These are phyloP conservation scores for Paraglomus brasilianum DNA, from an alignment of 192 early-diverging fungal species.

Conservation along the genomic window DNA sequence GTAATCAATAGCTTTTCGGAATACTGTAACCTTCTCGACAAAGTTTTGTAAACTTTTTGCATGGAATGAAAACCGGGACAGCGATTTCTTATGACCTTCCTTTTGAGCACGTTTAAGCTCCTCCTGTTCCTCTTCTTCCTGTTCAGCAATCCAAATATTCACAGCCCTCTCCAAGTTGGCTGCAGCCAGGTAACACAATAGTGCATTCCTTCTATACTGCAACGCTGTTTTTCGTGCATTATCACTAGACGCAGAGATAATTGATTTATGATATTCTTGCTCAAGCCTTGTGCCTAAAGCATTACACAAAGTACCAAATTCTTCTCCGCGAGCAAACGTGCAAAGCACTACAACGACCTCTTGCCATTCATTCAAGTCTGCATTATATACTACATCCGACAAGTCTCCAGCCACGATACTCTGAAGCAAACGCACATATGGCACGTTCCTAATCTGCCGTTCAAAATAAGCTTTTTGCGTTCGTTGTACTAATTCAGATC, in stretches of 20 bases:
- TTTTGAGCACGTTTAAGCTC: conserved; percentile 23
- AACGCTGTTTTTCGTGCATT: conserved; percentile 32
- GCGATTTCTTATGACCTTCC: background rate
- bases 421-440: conserved; percentile 84
- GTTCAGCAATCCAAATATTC: conserved; percentile 73
- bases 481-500: conserved; percentile 65
- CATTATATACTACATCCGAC: conserved; percentile 74
- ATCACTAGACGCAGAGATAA: conserved; percentile 5
- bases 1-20: conserved; percentile 89
- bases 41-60: conserved; percentile 67
- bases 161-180: conserved; percentile 84
- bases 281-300: conserved; percentile 64
- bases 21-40: conserved; percentile 90
- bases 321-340: conserved; percentile 87
- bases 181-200: conserved; percentile 79
- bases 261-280: conserved; percentile 38
- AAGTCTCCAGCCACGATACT: conserved; percentile 80
- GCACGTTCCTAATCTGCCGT: conserved; percentile 58
- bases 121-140: conserved; percentile 48
- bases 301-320: conserved; percentile 71
- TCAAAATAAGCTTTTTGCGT: conserved; percentile 88
- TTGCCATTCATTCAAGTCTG: conserved; percentile 84
- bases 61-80: conserved; percentile 46
- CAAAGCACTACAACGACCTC: conserved; percentile 90
- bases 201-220: conserved; percentile 57